Conservation (phyloP, 2,329 filamentous ascomycete genomes). For the Biscogniauxia sp. region DNA sequence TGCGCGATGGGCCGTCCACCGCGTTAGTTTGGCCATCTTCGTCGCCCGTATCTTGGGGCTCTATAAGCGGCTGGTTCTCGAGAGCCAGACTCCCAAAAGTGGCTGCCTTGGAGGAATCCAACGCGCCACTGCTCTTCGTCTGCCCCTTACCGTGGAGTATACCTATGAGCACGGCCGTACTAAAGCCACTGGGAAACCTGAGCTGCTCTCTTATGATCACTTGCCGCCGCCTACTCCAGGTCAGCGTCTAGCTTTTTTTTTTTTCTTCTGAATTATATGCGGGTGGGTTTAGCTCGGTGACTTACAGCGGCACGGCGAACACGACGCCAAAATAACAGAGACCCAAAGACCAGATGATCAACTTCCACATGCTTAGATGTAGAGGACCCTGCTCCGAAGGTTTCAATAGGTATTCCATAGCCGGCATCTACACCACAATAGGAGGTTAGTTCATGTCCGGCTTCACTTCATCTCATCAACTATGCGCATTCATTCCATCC, state of each 20-base stretch:
- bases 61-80: constrained; percentile 31
- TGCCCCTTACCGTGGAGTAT: constrained; percentile 72
- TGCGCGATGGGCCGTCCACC: constrained; percentile 24
- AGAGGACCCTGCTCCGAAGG: constrained; percentile 77
- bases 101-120: constrained; percentile 29
- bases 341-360: constrained; percentile 87
- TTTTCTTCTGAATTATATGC: background rate
- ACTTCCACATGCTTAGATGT: constrained; percentile 67
- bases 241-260: constrained; percentile 5
- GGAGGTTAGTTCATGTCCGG: constrained; percentile 1
- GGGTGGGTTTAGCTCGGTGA: background rate
- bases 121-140: constrained; percentile 28
- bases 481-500: no score
- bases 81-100: constrained; percentile 34
- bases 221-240: constrained; percentile 61
- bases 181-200: constrained; percentile 93
- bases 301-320: constrained; percentile 83
- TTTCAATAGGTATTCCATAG: constrained; percentile 80
- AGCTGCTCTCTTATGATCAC: constrained; percentile 91
- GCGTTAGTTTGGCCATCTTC: constrained; percentile 17
- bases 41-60: constrained; percentile 17
- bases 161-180: constrained; percentile 88
- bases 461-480: background rate
- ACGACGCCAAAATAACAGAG: constrained; percentile 96
- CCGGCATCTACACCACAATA: constrained; percentile 61